phyloP scores from a whole-genome alignment of 2,329 filamentous ascomycete genomes.

The Penicillium sp. region DNA sequence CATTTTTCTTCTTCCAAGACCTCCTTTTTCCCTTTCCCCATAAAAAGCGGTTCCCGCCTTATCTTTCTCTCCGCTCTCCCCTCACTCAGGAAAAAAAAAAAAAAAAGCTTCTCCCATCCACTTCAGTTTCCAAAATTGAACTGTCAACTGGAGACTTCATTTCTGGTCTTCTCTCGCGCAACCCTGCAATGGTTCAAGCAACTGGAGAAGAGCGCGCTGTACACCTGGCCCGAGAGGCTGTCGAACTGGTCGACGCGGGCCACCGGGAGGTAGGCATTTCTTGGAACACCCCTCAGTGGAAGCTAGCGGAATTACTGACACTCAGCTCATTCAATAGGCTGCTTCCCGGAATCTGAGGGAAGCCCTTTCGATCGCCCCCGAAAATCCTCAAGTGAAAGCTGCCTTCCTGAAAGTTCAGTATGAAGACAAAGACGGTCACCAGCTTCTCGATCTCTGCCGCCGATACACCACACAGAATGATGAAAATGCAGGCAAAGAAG shows the following conservation, averaged over 20 bases:
- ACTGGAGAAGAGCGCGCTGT: conserved; percentile 47
- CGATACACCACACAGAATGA: conserved; percentile 43
- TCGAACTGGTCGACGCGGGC: conserved; percentile 46
- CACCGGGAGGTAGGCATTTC: conserved; percentile 42
- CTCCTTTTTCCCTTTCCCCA: conserved; percentile 7
- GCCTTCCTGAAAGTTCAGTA: conserved; percentile 46
- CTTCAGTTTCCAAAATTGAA: neutral
- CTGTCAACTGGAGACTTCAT: neutral
- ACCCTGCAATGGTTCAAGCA: conserved; percentile 42
- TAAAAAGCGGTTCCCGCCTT: conserved; percentile 7
- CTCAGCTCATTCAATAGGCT: conserved; percentile 30
- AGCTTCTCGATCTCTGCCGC: conserved; percentile 44
- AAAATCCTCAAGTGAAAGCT: conserved; percentile 45
- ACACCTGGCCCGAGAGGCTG: conserved; percentile 46
- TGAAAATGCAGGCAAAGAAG: conserved; percentile 45
- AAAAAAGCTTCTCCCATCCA: conserved; percentile 10
- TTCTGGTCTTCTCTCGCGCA: conserved; percentile 8
- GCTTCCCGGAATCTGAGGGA: conserved; percentile 49
- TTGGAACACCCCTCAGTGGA: neutral
- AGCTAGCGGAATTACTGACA: neutral
- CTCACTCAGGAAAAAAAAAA: conserved; percentile 11
- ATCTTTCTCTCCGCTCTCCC: conserved; percentile 13
- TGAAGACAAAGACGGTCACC: conserved; percentile 43
- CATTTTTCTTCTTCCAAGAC: neutral
- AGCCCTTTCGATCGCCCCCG: conserved; percentile 47